Percentiles rank a stretch among this genome's conserved stretches.
Conservation (phyloP, 345 rosid species). For the Kernera saxatilis region DNA sequence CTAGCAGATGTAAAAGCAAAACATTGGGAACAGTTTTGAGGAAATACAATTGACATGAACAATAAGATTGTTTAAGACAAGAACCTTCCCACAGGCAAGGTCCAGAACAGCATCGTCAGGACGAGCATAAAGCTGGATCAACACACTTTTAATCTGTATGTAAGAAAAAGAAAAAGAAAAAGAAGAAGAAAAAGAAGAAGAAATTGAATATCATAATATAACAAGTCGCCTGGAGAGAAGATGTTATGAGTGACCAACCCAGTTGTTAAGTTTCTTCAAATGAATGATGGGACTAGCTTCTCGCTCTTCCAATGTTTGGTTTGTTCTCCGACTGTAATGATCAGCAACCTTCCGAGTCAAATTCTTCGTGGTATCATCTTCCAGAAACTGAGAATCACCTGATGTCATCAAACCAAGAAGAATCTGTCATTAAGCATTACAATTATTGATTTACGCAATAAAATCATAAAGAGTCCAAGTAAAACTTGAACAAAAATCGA, state of each 20-base stretch:
- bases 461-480: background rate
- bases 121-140: conserved; percentile 85
- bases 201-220: background rate
- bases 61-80: background rate
- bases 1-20: conserved; percentile 27
- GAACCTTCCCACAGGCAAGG: conserved; percentile 95
- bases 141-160: conserved; percentile 88
- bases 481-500: background rate
- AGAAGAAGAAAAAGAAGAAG: background rate
- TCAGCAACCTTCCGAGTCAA: conserved; percentile 80
- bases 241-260: conserved; percentile 48
- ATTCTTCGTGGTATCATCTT: conserved; percentile 58
- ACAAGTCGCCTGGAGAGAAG: background rate
- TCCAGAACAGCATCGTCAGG: conserved; percentile 93
- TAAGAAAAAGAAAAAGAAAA: background rate
- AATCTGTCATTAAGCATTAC: conserved; percentile 9
- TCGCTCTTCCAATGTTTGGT: conserved; percentile 92
- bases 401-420: conserved; percentile 22
- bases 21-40: background rate
- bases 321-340: conserved; percentile 95
- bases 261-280: conserved; percentile 88
- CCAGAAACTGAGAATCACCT: conserved; percentile 63
- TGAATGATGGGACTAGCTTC: conserved; percentile 99
- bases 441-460: background rate
- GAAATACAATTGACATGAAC: background rate